A percentile compares a stretch with the other conserved stretches of the same genome.
Conservation (phyloP, 306 rosid species). For the Quercus cerris region DNA sequence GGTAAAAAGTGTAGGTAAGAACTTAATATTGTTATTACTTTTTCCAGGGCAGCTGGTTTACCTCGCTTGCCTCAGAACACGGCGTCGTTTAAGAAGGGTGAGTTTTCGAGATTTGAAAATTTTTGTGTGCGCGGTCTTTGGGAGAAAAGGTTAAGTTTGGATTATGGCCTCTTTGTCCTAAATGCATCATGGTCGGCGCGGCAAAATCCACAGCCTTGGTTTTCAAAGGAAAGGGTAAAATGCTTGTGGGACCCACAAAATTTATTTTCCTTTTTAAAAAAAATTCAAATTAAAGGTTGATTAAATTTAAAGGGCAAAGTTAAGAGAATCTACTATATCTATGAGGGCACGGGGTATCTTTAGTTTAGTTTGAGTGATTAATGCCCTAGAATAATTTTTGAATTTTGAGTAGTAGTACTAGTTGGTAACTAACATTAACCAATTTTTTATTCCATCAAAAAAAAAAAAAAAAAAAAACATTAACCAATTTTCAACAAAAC, state of each 20-base stretch:
- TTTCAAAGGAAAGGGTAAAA: neutral
- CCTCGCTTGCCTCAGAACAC: neutral
- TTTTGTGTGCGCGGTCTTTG: constrained; percentile 6
- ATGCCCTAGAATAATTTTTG: no score
- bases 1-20: no score
- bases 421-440: no score
- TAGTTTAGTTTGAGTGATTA: no score
- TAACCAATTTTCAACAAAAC: no score
- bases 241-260: neutral
- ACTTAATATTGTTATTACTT: no score
- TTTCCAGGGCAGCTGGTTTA: no score
- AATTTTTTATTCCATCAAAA: no score
- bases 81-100: neutral
- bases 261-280: neutral
- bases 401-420: no score
- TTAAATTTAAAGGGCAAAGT: constrained; percentile 4
- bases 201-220: neutral
- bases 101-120: neutral
- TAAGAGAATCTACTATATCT: neutral
- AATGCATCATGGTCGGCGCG: constrained; percentile 3
- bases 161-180: constrained; percentile 1
- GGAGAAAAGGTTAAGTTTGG: constrained; percentile 19
- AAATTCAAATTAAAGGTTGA: constrained; percentile 13
- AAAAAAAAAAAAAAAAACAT: no score
- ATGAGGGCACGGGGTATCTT: no score